Percentiles rank a stretch among this genome's conserved stretches.
phyloP scores from a whole-genome alignment of 805 yeast species.

The Huiozyma naganishii region DNA sequence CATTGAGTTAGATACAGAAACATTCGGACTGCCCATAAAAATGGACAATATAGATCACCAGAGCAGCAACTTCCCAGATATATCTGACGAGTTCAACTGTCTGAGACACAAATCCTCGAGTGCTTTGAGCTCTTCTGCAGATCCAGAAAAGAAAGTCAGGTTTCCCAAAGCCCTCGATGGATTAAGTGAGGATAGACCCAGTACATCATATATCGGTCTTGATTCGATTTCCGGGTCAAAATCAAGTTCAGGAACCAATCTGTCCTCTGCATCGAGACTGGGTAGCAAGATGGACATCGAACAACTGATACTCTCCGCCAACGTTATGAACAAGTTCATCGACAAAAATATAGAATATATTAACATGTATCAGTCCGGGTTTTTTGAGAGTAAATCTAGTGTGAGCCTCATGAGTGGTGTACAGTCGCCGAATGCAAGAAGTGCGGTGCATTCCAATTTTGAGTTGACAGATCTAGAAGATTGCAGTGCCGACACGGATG shows the following conservation, averaged over 20 bases:
- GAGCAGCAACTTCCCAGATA: constrained; percentile 1
- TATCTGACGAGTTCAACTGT: background rate
- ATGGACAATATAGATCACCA: background rate
- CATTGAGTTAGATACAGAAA: background rate
- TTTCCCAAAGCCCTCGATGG: background rate
- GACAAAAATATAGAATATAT: constrained; percentile 19
- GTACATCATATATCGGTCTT: background rate
- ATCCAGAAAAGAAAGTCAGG: constrained; percentile 3
- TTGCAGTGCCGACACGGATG: background rate
- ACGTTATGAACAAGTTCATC: constrained; percentile 18
- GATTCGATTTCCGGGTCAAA: background rate
- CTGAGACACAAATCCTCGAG: no score
- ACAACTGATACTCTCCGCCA: constrained; percentile 20
- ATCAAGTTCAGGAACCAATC: background rate
- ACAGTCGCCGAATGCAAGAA: background rate
- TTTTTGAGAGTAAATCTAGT: constrained; percentile 1
- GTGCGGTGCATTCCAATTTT: constrained; percentile 21
- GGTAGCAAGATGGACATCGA: background rate
- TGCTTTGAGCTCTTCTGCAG: no score
- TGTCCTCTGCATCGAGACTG: background rate
- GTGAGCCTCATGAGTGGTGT: background rate
- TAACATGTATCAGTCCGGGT: constrained; percentile 14
- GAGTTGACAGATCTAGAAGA: constrained; percentile 16
- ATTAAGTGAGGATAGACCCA: background rate
- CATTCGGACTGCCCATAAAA: constrained; percentile 1